Percentiles rank a stretch among this genome's conserved stretches.
Conservation (phyloP, 345 rosid genomes). For the Corchorus olitorius region DNA sequence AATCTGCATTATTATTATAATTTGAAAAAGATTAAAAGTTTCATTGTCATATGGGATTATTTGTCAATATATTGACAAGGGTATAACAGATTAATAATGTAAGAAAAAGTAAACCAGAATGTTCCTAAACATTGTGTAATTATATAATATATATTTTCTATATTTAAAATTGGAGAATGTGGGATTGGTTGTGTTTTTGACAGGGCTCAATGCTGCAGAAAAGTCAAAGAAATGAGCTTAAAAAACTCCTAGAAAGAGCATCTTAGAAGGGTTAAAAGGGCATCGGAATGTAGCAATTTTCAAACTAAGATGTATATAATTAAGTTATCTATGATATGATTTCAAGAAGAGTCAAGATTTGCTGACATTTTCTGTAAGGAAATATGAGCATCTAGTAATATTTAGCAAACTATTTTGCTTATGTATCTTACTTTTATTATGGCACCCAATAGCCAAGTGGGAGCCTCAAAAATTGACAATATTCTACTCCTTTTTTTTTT, state of each 20-base stretch:
- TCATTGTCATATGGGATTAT: neutral
- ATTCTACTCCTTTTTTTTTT: too few relatives aligned
- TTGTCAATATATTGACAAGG: neutral
- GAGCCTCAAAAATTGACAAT: neutral
- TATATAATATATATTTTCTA: neutral
- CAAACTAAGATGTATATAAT: neutral
- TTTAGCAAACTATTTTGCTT: neutral
- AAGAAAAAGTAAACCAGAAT: neutral
- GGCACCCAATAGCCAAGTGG: neutral
- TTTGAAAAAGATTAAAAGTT: neutral
- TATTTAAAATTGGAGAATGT: neutral
- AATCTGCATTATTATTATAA: neutral
- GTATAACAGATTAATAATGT: too few relatives aligned
- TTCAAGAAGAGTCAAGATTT: conserved; percentile 2
- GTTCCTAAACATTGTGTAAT: neutral
- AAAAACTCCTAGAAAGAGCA: neutral
- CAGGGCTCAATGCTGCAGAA: neutral
- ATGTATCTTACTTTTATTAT: neutral
- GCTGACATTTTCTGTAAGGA: neutral
- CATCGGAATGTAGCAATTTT: neutral
- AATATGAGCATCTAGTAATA: neutral
- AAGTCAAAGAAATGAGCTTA: neutral
- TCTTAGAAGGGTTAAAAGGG: neutral
- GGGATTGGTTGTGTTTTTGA: conserved; percentile 3
- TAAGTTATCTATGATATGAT: neutral